Evolutionary conservation across 1,139 yeast species (phyloP), one percentile per base, ranked within the genome.

Genomic region (Diutina ranongensis): DNA sequence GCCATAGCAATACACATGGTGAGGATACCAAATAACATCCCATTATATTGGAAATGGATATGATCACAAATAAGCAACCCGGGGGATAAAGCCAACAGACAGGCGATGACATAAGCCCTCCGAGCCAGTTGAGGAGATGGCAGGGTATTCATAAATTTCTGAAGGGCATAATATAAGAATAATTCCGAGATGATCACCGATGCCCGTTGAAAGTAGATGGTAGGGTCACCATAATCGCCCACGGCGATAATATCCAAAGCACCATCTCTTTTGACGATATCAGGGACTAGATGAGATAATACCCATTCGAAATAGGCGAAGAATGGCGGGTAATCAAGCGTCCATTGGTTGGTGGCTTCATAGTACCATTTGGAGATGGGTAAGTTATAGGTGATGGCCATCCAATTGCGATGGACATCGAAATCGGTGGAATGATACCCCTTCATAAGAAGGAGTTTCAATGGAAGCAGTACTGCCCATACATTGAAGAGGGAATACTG

Each of bases 341-440:
- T 92, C 97, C 98, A 92, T 58, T 84, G 92, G 36, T 86, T 83
- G 0, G 95, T 88, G 22, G 71, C 64, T 55, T 92, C 96, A 42
- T 71, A 61, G 58, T 92, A 92, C 99, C 99, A 92, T 48, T 83
- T 61, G 12, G 65, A 65, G 15, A 89, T 47, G 0, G 97, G 97
- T 33, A 89, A 63, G n/a, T 72, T 73, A 54, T 79, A 66, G 2
- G 98, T 92, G 44, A 92, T 81, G 0, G 98, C 95, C 40, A 92
- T 72, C 98, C 98, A 92, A 59, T 92, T 92, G 49, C 98, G 71
- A 61, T 92, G 98, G 15, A 94, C 98, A 58, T 92, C 98, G 56
- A 94, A 92, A 59, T 94, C 98, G 0, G 98, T 92, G 2, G 95
- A 84, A 55, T 81, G 85, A 59, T 79, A 79, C 1, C 71, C 71